These are phyloP conservation scores for Hericium alpestre DNA, from an alignment of 768 basidiomycete species.

Conservation along the genomic window DNA sequence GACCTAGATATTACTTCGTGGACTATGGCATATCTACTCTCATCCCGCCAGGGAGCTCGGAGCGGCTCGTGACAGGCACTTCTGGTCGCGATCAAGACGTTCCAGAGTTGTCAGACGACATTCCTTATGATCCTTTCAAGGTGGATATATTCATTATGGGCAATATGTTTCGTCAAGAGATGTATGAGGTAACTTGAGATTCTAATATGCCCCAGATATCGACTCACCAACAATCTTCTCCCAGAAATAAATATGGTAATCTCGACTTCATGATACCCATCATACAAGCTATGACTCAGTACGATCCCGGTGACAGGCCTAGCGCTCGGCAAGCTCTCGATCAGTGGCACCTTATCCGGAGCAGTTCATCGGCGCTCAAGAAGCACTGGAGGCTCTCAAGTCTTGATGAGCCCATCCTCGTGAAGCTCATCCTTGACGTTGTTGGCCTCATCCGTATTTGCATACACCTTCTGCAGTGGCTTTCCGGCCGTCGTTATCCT, in stretches of 20 bases:
- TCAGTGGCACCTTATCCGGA: neutral
- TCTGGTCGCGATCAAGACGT: constrained; percentile 6
- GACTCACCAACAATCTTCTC: neutral
- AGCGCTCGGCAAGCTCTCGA: neutral
- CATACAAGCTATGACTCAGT: neutral
- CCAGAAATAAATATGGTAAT: neutral
- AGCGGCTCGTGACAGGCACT: neutral
- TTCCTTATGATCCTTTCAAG: constrained; percentile 11
- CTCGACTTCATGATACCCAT: neutral
- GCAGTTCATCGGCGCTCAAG: no score
- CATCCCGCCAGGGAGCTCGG: neutral
- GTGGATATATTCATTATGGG: constrained; percentile 8
- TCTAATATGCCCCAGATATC: neutral
- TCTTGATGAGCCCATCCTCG: no score
- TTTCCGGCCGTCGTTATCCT: no score
- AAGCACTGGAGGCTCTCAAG: no score
- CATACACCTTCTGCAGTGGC: no score
- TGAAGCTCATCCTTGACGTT: no score
- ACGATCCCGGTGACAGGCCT: neutral
- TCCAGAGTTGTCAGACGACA: constrained; percentile 4
- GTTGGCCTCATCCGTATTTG: no score
- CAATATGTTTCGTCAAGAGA: neutral
- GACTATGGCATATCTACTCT: constrained; percentile 9
- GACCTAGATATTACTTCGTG: constrained; percentile 7
- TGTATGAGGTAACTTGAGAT: neutral